Evolutionary conservation across 202 grass and related monocot genomes (phyloP).

Genomic region (Digitaria exilis): DNA sequence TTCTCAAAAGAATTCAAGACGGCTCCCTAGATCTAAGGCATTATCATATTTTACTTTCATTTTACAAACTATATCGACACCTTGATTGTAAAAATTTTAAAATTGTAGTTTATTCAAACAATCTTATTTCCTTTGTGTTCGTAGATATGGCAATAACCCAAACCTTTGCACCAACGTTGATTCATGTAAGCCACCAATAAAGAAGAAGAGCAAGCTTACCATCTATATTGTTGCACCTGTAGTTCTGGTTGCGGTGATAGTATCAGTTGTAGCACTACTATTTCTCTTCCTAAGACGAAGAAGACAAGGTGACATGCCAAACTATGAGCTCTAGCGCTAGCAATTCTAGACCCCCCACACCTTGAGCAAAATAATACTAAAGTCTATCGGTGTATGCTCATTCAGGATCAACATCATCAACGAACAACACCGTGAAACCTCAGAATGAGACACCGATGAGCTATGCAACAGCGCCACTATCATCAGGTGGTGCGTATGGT

Average conservation of each 20-base stretch:
- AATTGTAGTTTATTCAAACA: too few relatives aligned
- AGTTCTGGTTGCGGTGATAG: constrained; percentile 30
- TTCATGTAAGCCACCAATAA: constrained; percentile 18
- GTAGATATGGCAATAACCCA: constrained; percentile 45
- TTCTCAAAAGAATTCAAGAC: constrained; percentile 53
- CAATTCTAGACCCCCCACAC: too few relatives aligned
- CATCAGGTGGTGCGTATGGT: neutral
- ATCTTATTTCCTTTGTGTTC: neutral
- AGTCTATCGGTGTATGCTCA: neutral
- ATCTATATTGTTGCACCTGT: constrained; percentile 48
- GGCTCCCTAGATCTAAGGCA: constrained; percentile 52
- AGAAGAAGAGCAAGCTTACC: constrained; percentile 38
- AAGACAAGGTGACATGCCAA: constrained; percentile 23
- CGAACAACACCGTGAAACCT: neutral
- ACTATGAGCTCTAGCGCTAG: too few relatives aligned
- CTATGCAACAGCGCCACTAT: neutral
- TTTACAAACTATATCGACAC: neutral
- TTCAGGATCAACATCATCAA: neutral
- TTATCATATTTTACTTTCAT: neutral
- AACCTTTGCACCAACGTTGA: constrained; percentile 34
- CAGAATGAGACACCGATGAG: neutral
- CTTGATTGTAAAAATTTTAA: neutral
- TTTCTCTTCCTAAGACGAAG: constrained; percentile 17
- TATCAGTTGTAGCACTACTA: neutral
- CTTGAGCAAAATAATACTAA: neutral